Evolutionary conservation across 2,329 filamentous ascomycete species (phyloP), one percentile per base, ranked within the genome.

Genomic region (Fusarium domesticum): DNA sequence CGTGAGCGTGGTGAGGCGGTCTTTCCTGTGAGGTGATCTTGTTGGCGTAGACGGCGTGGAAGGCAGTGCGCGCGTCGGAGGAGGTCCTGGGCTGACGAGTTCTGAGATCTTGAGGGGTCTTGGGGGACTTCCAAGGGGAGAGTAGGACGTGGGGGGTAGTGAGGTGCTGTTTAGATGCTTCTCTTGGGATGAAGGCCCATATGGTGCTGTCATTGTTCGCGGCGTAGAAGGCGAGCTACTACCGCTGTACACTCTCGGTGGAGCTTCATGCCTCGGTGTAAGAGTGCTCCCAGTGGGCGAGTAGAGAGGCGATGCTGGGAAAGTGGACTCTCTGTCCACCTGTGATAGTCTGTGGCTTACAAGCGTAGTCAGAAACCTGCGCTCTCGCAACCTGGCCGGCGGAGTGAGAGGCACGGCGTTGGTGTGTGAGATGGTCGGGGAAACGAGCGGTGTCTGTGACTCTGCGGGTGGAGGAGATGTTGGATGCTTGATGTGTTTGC

Each of bases 351-450:
- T 42, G 28, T 43, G 30, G 20, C 52, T 39, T 3, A 35, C 28
- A 5, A 44, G 30, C 3, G 56, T 40, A 2, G 70, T 63, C 15
- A 78, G 66, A 37, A 73, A 65, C 28, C 61, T 70, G 6, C 75
- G 68, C 39, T 77, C 73, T 39, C 70, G 66, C 2, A 79, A 67
- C 15, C 74, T 69, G 2, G 70, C 69, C 0, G 76, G 76, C 1
- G 76, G 74, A 1, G 70, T 74, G 18, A 73, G 53, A 0, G 65
- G 64, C 2, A 49, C 41, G 2, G 47, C 46, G 8, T 51, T 56
- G 2, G 49, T 28, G 17, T 55, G 53, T 0, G 67, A 67, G 6
- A 57, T 45, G 1, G 64, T 57, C 0, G 72, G 65, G 1, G 72
- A 68, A 34, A 72, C 69, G 1, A 76, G 59, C 3, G 70, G 71